Evolutionary conservation across 345 rosid species (phyloP).

Genomic region (Gossypium arboreum): DNA sequence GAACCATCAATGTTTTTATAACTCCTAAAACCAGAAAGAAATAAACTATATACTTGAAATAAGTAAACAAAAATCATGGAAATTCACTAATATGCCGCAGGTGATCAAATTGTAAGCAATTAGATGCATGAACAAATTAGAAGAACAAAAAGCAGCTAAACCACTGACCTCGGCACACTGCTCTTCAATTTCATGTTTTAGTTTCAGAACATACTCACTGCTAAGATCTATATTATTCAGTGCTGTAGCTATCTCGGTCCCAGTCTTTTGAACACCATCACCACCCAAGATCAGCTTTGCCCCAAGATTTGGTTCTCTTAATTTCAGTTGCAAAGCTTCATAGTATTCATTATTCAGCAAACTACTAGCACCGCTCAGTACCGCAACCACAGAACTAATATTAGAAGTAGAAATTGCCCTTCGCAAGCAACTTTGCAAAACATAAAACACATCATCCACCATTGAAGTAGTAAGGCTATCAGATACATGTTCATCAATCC

Average conservation of each 20-base stretch:
- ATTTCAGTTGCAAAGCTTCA: constrained; percentile 84
- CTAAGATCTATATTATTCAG: constrained; percentile 94
- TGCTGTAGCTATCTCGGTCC: constrained; percentile 89
- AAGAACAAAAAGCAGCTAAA: background rate
- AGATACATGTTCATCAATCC: constrained; percentile 87
- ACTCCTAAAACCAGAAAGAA: background rate
- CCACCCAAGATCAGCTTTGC: constrained; percentile 75
- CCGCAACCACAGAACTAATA: constrained; percentile 83
- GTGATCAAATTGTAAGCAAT: background rate
- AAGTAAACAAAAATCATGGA: background rate
- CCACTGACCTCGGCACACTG: constrained; percentile 82
- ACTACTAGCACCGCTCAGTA: constrained; percentile 75
- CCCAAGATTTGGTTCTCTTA: constrained; percentile 90
- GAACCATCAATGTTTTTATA: background rate
- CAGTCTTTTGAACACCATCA: constrained; percentile 72
- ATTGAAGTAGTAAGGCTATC: constrained; percentile 92
- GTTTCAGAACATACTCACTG: constrained; percentile 78
- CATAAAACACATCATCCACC: constrained; percentile 95
- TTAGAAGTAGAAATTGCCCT: constrained; percentile 87
- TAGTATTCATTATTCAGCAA: constrained; percentile 85
- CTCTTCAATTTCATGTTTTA: constrained; percentile 91
- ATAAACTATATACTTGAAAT: background rate
- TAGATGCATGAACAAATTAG: background rate
- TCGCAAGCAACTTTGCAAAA: constrained; percentile 82
- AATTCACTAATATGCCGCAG: background rate